Evolutionary conservation across 345 rosid species (phyloP).

Genomic region (Erodium maritimum): DNA sequence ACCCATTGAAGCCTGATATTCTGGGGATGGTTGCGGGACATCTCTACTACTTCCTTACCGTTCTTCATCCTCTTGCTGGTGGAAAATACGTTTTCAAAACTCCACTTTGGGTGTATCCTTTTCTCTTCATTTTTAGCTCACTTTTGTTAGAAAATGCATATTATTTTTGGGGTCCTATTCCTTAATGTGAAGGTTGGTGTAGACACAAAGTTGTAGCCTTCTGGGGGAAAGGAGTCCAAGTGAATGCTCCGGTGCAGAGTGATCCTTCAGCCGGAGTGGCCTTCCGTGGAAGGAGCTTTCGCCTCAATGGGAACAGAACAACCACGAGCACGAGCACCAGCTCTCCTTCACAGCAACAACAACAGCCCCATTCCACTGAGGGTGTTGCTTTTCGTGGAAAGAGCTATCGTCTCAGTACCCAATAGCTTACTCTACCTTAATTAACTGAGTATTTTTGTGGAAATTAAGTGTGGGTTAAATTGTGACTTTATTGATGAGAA

Average conservation of each 20-base stretch:
- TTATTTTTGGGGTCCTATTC: too few species aligned
- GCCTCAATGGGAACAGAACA: conserved; percentile 14
- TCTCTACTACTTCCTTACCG: conserved; percentile 46
- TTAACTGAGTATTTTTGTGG: too few species aligned
- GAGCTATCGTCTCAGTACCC: conserved; percentile 6
- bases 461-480: too few species aligned
- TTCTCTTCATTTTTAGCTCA: background rate
- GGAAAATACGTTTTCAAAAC: conserved; percentile 40
- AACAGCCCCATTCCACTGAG: background rate
- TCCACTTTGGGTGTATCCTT: conserved; percentile 67
- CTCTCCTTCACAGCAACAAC: background rate
- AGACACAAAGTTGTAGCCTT: conserved; percentile 44
- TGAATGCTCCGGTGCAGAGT: conserved; percentile 33
- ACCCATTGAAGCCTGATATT: conserved; percentile 39
- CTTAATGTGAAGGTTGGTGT: conserved; percentile 1
- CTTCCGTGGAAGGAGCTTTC: conserved; percentile 40
- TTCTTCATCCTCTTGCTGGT: conserved; percentile 56
- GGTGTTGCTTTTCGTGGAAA: conserved; percentile 9
- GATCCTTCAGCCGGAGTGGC: conserved; percentile 34
- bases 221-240: conserved; percentile 38
- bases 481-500: too few species aligned
- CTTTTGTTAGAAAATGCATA: background rate
- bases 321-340: background rate
- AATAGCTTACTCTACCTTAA: too few species aligned
- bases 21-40: conserved; percentile 62